Evolutionary conservation across 768 basidiomycete genomes (phyloP).

Genomic region (Suillus tomentosus): DNA sequence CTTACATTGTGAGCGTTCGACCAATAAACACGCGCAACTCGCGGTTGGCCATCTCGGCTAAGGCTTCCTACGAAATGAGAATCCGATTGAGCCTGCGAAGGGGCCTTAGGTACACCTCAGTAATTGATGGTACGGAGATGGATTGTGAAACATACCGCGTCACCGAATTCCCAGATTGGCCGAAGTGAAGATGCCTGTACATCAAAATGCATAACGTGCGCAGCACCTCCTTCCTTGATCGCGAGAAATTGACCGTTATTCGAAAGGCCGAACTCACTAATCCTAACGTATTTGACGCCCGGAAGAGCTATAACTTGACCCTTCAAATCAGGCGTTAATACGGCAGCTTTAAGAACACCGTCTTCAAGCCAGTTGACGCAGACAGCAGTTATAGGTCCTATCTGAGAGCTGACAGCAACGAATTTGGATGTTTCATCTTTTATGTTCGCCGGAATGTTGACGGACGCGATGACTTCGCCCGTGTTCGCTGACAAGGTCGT

Average conservation of each 20-base stretch:
- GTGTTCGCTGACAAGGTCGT: constrained; percentile 57
- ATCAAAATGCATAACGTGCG: constrained; percentile 54
- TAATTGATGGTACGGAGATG: constrained; percentile 9
- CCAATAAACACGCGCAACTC: constrained; percentile 70
- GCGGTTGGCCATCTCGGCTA: constrained; percentile 50
- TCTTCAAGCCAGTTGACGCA: constrained; percentile 48
- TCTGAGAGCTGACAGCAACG: constrained; percentile 32
- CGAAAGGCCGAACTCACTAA: constrained; percentile 66
- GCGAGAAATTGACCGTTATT: constrained; percentile 50
- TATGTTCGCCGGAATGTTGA: constrained; percentile 57
- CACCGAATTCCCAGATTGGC: constrained; percentile 55
- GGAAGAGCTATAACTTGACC: constrained; percentile 47
- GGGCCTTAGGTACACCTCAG: constrained; percentile 33
- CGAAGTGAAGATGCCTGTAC: constrained; percentile 41
- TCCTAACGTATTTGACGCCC: constrained; percentile 45
- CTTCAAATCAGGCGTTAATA: constrained; percentile 48
- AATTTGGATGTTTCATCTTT: constrained; percentile 37
- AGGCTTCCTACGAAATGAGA: constrained; percentile 30
- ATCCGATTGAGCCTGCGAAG: background rate
- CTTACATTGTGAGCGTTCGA: constrained; percentile 55
- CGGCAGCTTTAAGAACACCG: constrained; percentile 48
- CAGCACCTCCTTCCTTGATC: constrained; percentile 53
- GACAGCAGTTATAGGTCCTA: constrained; percentile 14
- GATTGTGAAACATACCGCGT: constrained; percentile 44
- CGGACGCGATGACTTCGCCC: constrained; percentile 51